Conservation (phyloP, 2,329 filamentous ascomycete species). For the Hymenoscyphus repandus region DNA sequence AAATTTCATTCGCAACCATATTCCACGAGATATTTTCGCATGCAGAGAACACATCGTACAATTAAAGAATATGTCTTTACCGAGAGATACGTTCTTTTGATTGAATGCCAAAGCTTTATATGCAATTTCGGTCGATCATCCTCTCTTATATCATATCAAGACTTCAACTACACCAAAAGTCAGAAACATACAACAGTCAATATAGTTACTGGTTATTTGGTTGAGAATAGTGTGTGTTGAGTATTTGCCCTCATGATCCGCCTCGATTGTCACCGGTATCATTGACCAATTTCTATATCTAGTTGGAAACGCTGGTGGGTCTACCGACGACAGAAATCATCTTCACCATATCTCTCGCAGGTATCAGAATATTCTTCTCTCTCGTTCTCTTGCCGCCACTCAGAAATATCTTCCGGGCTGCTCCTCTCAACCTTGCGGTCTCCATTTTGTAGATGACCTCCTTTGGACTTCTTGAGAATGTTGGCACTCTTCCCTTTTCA, state of each 20-base stretch:
- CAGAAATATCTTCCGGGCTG: not conserved
- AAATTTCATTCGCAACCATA: no score
- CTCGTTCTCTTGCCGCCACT: constrained; percentile 1
- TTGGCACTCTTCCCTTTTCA: not conserved
- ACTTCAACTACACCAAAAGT: not conserved
- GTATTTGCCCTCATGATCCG: not conserved
- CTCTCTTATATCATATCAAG: not conserved
- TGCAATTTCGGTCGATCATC: not conserved
- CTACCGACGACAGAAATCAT: not conserved
- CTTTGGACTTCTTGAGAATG: constrained; percentile 4
- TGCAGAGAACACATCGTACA: no score
- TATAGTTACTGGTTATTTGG: not conserved
- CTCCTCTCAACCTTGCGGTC: constrained; percentile 1
- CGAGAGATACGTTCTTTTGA: no score
- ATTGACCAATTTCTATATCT: not conserved
- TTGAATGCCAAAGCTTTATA: no score
- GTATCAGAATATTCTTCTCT: constrained; percentile 3
- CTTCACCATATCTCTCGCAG: not conserved
- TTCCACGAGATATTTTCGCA: no score
- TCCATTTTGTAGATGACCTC: constrained; percentile 3
- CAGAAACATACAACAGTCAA: not conserved
- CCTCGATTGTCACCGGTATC: constrained; percentile 5
- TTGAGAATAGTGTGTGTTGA: not conserved
- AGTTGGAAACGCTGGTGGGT: not conserved
- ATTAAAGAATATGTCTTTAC: no score